Percentiles rank a stretch among this genome's conserved stretches.
phyloP scores from a whole-genome alignment of 805 yeast species.

The Candida parachauliodes region DNA sequence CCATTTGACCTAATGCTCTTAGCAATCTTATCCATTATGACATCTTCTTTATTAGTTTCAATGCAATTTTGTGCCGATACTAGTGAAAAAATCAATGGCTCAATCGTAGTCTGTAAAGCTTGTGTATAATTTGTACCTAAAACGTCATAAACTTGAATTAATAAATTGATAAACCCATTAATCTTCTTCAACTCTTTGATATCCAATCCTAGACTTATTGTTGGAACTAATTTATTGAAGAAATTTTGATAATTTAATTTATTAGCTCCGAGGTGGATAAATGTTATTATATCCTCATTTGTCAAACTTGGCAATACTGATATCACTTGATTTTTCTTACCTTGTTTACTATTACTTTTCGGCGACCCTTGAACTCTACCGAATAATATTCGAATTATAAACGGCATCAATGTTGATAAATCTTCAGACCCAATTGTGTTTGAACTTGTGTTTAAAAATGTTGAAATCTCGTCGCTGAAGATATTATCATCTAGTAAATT shows the following conservation, averaged over 20 bases:
- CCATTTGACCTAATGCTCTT: slow-evolving; percentile 64
- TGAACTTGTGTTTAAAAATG: slow-evolving; percentile 44
- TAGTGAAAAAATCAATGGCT: slow-evolving; percentile 56
- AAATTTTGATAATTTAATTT: slow-evolving; percentile 41
- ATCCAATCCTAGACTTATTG: slow-evolving; percentile 10
- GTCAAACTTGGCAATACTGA: slow-evolving; percentile 57
- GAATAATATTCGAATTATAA: slow-evolving; percentile 72
- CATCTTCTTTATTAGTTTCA: slow-evolving; percentile 8
- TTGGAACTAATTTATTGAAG: slow-evolving; percentile 16
- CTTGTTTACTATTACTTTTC: slow-evolving; percentile 65
- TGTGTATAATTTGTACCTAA: slow-evolving; percentile 56
- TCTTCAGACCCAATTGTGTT: slow-evolving; percentile 60
- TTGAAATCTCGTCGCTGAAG: slow-evolving; percentile 80
- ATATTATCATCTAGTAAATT: slow-evolving; percentile 78
- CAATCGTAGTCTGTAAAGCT: slow-evolving; percentile 47
- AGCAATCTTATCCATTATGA: slow-evolving; percentile 39
- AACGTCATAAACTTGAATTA: slow-evolving; percentile 51
- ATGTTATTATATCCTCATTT: slow-evolving; percentile 50
- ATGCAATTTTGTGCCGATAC: slow-evolving; percentile 44
- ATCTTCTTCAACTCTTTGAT: slow-evolving; percentile 40
- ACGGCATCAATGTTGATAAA: slow-evolving; percentile 57
- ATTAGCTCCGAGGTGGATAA: slow-evolving; percentile 59
- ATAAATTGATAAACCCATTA: slow-evolving; percentile 63
- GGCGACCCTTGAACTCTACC: slow-evolving; percentile 78
- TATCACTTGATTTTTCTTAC: slow-evolving; percentile 69